Conservation (phyloP, 192 early-diverging fungal genomes). For the Ramicandelaber brevisporus region DNA sequence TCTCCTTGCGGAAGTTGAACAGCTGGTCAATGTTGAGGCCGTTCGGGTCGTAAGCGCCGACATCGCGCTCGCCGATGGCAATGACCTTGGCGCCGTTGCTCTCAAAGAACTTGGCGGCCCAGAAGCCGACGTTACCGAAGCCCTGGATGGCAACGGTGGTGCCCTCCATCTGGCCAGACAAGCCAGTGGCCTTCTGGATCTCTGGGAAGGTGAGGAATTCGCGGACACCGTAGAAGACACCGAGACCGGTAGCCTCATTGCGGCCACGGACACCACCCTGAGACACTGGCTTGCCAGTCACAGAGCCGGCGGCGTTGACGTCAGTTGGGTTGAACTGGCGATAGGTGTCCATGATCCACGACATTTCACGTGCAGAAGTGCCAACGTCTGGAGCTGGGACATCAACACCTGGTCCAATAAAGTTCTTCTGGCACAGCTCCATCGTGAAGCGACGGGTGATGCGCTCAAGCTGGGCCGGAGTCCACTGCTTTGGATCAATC, state of each 20-base stretch:
- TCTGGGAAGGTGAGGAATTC: slow-evolving; percentile 60
- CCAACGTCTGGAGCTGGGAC: slow-evolving; percentile 68
- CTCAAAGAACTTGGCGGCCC: slow-evolving; percentile 57
- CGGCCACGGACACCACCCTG: slow-evolving; percentile 60
- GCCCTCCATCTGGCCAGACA: slow-evolving; percentile 28
- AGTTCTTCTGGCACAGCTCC: slow-evolving; percentile 65
- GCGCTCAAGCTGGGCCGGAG: slow-evolving; percentile 37
- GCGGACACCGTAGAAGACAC: slow-evolving; percentile 54
- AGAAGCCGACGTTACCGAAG: slow-evolving; percentile 69
- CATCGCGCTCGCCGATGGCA: slow-evolving; percentile 45
- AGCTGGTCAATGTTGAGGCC: slow-evolving; percentile 43
- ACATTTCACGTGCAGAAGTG: slow-evolving; percentile 58
- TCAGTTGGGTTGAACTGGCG: slow-evolving; percentile 58
- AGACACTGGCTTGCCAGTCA: slow-evolving; percentile 57
- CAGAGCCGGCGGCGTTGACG: slow-evolving; percentile 55
- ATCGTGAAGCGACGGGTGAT: slow-evolving; percentile 64
- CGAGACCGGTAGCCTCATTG: slow-evolving; percentile 58
- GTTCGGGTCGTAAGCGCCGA: slow-evolving; percentile 27
- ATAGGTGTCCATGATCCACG: slow-evolving; percentile 70
- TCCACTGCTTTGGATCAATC: slow-evolving; percentile 55
- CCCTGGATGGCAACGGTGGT: slow-evolving; percentile 49
- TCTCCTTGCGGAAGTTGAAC: slow-evolving; percentile 27
- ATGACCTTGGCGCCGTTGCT: slow-evolving; percentile 51
- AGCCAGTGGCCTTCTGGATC: slow-evolving; percentile 39
- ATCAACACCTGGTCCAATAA: slow-evolving; percentile 58